Evolutionary conservation across 257 asterid species (phyloP), one percentile per base, ranked within the genome.

Genomic region (Agastache rugosa): DNA sequence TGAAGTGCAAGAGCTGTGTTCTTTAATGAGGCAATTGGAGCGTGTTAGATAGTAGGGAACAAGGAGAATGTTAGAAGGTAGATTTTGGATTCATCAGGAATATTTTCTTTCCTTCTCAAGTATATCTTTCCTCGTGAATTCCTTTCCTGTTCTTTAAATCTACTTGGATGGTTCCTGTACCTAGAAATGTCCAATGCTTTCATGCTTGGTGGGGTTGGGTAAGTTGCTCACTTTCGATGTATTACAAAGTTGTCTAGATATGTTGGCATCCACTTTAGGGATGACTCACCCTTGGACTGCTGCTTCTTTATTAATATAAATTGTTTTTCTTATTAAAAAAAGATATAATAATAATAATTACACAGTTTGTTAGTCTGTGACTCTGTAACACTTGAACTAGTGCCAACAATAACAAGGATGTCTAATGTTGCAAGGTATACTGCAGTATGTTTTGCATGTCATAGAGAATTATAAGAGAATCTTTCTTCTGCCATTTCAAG

Each of bases 151-250:
- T 48, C 55, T 12, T 48, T 17, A 11, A 42, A 48, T 48, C 10
- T 48, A 16, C 55, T 48, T 50, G 23, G 56, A 50, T 50, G 23
- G 56, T n/a, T 50, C 20, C 56, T 50, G 56, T 50, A 50, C 56
- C 11, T 50, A 50, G 2, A 16, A 16, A 6, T 2, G 22, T 50
- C 6, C 56, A 50, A 17, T 50, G 56, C 11, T 50, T 50, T 15
- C 56, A 50, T 50, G 11, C 11, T n/a, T 50, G 56, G 56, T 4
- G 11, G 23, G 5, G 23, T 7, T n/a, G 56, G 51, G n/a, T 16
- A 45, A 45, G 51, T 50, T 50, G 23, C 56, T 50, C 11, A n/a
- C 23, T 50, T 16, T n/a, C 25, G 3, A n/a, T 50, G 56, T 11
- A 6, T 50, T 50, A 50, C 56, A 50, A 45, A 14, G 11, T 50